Evolutionary conservation across 2,329 filamentous ascomycete genomes (phyloP).

Genomic region (Ophiostoma quercus): DNA sequence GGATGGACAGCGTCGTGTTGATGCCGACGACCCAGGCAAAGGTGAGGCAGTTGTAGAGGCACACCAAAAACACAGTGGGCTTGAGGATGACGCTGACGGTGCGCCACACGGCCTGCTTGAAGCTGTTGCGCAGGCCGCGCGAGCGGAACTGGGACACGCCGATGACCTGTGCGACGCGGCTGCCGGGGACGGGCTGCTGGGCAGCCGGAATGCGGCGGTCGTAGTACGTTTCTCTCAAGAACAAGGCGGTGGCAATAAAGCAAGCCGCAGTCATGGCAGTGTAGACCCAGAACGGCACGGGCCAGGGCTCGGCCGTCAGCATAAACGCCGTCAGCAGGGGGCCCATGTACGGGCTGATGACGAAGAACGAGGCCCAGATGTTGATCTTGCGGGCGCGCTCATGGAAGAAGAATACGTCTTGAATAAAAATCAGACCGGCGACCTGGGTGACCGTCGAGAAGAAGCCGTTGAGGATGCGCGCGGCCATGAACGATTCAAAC

Average conservation of each 20-base stretch:
- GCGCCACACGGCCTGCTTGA: slow-evolving; percentile 39
- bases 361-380: slow-evolving; percentile 39
- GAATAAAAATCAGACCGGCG: slow-evolving; percentile 48
- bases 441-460: slow-evolving; percentile 44
- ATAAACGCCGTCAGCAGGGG: slow-evolving; percentile 47
- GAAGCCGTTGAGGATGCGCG: slow-evolving; percentile 45
- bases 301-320: slow-evolving; percentile 42
- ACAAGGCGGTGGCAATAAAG: slow-evolving; percentile 38
- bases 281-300: slow-evolving; percentile 45
- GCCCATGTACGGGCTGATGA: slow-evolving; percentile 37
- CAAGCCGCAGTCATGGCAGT: slow-evolving; percentile 38
- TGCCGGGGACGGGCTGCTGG: slow-evolving; percentile 36
- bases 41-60: slow-evolving; percentile 35
- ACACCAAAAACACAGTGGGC: slow-evolving; percentile 37
- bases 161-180: slow-evolving; percentile 30
- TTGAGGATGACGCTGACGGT: slow-evolving; percentile 38
- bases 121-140: slow-evolving; percentile 37
- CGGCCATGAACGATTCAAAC: slow-evolving; percentile 46
- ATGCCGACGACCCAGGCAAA: slow-evolving; percentile 52
- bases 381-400: slow-evolving; percentile 48
- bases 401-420: slow-evolving; percentile 58
- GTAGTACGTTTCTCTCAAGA: slow-evolving; percentile 48
- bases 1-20: slow-evolving; percentile 51
- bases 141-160: slow-evolving; percentile 37
- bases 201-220: slow-evolving; percentile 38